Percentiles rank a stretch among this genome's conserved stretches.
phyloP scores from a whole-genome alignment of 345 rosid species.

The Ceriops decandra region DNA sequence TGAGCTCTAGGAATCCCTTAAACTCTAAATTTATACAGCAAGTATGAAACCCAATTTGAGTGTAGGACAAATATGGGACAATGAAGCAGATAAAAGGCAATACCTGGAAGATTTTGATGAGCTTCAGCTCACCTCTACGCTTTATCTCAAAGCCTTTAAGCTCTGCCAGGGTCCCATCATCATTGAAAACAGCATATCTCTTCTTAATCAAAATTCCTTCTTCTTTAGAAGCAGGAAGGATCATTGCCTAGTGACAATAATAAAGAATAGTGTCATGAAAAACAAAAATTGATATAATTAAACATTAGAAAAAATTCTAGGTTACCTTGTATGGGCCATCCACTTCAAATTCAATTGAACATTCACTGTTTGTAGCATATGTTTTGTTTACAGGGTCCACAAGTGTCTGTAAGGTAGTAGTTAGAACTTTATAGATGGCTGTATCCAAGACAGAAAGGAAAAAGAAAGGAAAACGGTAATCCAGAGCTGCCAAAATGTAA shows the following conservation, averaged over 20 bases:
- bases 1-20: background rate
- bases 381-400: conserved; percentile 67
- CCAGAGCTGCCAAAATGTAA: conserved; percentile 14
- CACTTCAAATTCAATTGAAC: conserved; percentile 99
- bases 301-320: background rate
- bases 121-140: conserved; percentile 98
- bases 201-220: conserved; percentile 92
- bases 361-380: conserved; percentile 79
- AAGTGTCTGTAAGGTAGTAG: conserved; percentile 58
- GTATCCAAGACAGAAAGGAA: conserved; percentile 6
- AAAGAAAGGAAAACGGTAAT: background rate
- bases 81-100: conserved; percentile 10
- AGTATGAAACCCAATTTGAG: background rate
- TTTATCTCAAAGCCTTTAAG: conserved; percentile 99
- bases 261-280: conserved; percentile 15
- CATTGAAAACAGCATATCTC: conserved; percentile 97
- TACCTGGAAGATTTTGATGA: conserved; percentile 98
- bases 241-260: conserved; percentile 68
- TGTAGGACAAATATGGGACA: background rate
- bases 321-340: conserved; percentile 99
- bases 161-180: conserved; percentile 97
- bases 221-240: conserved; percentile 98
- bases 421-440: conserved; percentile 16
- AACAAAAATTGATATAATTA: conserved; percentile 14
- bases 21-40: background rate